These are phyloP conservation scores for Claviceps sp. DNA, from an alignment of 2,329 filamentous ascomycete species.

Conservation along the genomic window DNA sequence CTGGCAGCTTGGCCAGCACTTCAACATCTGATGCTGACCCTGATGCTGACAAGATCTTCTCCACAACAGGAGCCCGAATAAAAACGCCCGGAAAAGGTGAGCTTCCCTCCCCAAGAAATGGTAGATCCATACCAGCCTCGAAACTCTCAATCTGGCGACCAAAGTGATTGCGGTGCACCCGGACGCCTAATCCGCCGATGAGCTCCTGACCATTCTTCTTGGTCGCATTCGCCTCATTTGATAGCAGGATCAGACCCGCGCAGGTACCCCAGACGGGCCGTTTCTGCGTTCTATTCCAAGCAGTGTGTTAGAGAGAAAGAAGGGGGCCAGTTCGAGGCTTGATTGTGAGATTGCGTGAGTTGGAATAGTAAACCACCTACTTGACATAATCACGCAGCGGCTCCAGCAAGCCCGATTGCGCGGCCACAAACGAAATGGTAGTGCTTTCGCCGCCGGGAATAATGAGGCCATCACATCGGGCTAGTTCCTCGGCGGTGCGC, in stretches of 20 bases:
- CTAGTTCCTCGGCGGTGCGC: conserved; percentile 58
- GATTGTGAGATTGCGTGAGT: neutral
- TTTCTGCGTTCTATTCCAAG: conserved; percentile 43
- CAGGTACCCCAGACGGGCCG: conserved; percentile 94
- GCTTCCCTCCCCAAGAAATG: conserved; percentile 43
- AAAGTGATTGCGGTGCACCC: conserved; percentile 90
- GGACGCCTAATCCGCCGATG: conserved; percentile 80
- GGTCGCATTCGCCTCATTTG: conserved; percentile 73
- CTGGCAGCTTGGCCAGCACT: conserved; percentile 37
- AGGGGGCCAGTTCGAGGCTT: too few relatives aligned
- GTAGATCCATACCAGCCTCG: conserved; percentile 57
- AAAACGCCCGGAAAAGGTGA: conserved; percentile 65
- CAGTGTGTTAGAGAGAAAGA: neutral
- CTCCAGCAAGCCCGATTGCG: conserved; percentile 66
- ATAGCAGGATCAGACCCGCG: conserved; percentile 82
- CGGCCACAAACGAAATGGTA: conserved; percentile 78
- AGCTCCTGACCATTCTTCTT: conserved; percentile 88
- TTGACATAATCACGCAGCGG: conserved; percentile 85
- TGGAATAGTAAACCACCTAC: conserved; percentile 24
- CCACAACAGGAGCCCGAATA: conserved; percentile 87
- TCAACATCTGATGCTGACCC: conserved; percentile 24
- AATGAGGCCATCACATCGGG: conserved; percentile 66
- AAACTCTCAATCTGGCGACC: conserved; percentile 90
- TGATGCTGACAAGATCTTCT: conserved; percentile 50
- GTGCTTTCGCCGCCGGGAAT: conserved; percentile 94